Evolutionary conservation across 768 basidiomycete genomes (phyloP).

Genomic region (Boletus vinaceobasis): DNA sequence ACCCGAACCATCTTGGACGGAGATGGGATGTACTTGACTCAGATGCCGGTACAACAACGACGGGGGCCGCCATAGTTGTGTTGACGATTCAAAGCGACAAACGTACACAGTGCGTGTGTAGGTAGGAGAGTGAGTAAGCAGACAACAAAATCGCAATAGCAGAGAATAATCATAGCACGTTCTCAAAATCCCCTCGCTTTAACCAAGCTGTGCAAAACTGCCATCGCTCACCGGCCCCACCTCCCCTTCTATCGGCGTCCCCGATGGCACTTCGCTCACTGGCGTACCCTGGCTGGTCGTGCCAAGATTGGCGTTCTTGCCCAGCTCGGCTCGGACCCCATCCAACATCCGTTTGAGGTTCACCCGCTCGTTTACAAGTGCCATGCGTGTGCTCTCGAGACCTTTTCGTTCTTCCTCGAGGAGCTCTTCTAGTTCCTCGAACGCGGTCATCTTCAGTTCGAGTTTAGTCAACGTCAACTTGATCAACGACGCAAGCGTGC

Average conservation of each 20-base stretch:
- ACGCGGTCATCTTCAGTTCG: slow-evolving; percentile 91
- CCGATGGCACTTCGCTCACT: slow-evolving; percentile 49
- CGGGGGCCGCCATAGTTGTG: background rate
- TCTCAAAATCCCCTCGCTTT: slow-evolving; percentile 3
- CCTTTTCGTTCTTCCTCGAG: slow-evolving; percentile 87
- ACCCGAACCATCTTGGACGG: background rate
- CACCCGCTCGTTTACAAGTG: slow-evolving; percentile 75
- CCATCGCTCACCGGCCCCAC: slow-evolving; percentile 56
- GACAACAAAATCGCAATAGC: slow-evolving; percentile 22
- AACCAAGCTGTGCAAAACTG: slow-evolving; percentile 49
- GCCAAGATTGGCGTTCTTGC: slow-evolving; percentile 50
- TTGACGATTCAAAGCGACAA: slow-evolving; percentile 3
- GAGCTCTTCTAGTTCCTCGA: slow-evolving; percentile 89
- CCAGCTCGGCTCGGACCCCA: slow-evolving; percentile 59
- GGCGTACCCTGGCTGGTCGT: slow-evolving; percentile 60
- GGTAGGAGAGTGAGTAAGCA: slow-evolving; percentile 3
- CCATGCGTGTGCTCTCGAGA: slow-evolving; percentile 78
- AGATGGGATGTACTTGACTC: too few species aligned
- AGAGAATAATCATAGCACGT: slow-evolving; percentile 26
- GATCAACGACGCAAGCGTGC: slow-evolving; percentile 78
- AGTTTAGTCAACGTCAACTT: slow-evolving; percentile 83
- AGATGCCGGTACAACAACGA: too few species aligned
- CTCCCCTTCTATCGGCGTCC: slow-evolving; percentile 46
- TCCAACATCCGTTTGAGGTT: slow-evolving; percentile 72
- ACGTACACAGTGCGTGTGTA: slow-evolving; percentile 4